phyloP scores from a whole-genome alignment of 208 protist genomes.

The Leishmania aethiopica region DNA sequence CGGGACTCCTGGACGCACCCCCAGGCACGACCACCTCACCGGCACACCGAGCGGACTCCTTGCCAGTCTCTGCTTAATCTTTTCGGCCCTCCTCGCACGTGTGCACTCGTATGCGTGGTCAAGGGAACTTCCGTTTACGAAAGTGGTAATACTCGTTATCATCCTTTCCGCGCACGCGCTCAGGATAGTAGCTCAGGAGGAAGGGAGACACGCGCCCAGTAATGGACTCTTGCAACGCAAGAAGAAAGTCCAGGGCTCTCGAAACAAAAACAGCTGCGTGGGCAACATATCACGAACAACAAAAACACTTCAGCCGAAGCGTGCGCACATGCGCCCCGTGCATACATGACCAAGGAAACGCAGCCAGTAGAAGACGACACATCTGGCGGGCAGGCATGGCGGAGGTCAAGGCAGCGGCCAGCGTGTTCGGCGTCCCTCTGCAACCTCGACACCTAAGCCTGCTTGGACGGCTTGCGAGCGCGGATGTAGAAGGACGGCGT shows the following conservation, averaged over 20 bases:
- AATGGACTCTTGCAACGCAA: no score
- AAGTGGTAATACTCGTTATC: not conserved
- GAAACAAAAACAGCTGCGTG: not conserved
- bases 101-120: not conserved
- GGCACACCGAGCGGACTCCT: not conserved
- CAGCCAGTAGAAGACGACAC: not conserved
- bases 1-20: not conserved
- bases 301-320: not conserved
- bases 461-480: slow-evolving; percentile 80
- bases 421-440: no score
- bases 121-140: not conserved
- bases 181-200: not conserved
- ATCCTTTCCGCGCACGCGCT: not conserved
- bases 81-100: not conserved
- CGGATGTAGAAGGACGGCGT: slow-evolving; percentile 92
- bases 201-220: not conserved
- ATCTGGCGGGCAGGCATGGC: not conserved
- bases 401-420: not conserved
- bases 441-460: not conserved
- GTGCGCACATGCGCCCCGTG: not conserved
- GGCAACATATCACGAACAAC: not conserved
- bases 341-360: not conserved
- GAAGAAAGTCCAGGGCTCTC: not conserved
- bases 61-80: not conserved
- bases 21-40: not conserved